These are phyloP conservation scores for Cladosporium sp. DNA, from an alignment of 2,329 filamentous ascomycete genomes.

Conservation along the genomic window DNA sequence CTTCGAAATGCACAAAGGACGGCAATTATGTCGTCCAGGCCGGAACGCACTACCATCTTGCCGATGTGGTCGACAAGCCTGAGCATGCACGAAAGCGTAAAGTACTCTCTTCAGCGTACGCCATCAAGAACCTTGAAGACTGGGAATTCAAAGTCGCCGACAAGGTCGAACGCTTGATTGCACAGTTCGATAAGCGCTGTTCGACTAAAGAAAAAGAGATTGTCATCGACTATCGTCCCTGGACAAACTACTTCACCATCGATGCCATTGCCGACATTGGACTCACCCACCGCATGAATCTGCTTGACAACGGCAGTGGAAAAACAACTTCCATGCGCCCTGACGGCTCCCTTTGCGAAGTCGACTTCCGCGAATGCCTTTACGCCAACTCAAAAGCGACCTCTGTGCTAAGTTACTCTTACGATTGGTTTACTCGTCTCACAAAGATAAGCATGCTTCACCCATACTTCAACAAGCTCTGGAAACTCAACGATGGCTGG, in stretches of 20 bases:
- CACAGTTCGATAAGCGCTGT: slow-evolving; percentile 41
- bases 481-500: slow-evolving; percentile 44
- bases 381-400: slow-evolving; percentile 56
- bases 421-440: slow-evolving; percentile 54
- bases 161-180: slow-evolving; percentile 38
- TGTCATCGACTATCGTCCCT: slow-evolving; percentile 41
- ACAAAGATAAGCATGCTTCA: slow-evolving; percentile 50
- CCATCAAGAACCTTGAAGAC: slow-evolving; percentile 44
- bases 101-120: slow-evolving; percentile 43
- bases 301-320: slow-evolving; percentile 43
- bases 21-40: slow-evolving; percentile 35
- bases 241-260: slow-evolving; percentile 43
- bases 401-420: slow-evolving; percentile 54
- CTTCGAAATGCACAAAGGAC: slow-evolving; percentile 42
- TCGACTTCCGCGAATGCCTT: slow-evolving; percentile 54
- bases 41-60: slow-evolving; percentile 40
- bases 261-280: slow-evolving; percentile 46
- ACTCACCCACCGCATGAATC: slow-evolving; percentile 40
- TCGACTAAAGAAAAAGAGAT: slow-evolving; percentile 31
- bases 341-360: slow-evolving; percentile 48
- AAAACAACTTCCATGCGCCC: slow-evolving; percentile 30
- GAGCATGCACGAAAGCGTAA: slow-evolving; percentile 46
- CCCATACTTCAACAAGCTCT: slow-evolving; percentile 47
- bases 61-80: slow-evolving; percentile 43
- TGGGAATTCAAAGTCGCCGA: slow-evolving; percentile 48